Base-by-base conservation (phyloP, 345 rosid species). In the Kandelia obovata region DNA sequence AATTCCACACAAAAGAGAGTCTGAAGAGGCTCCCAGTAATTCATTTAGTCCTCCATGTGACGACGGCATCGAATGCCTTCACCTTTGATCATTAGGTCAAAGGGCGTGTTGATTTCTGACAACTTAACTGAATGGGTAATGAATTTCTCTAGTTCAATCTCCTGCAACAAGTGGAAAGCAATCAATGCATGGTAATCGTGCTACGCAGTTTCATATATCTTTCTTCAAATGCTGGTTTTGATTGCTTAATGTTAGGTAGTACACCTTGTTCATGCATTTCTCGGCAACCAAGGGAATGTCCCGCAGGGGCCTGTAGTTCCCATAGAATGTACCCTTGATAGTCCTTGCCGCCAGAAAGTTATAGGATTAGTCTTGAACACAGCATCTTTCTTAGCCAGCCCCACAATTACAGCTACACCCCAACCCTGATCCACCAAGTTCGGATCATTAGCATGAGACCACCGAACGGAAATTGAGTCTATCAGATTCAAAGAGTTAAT, bases 61-160 rank as follows among this genome's bases (percentile, higher is more conserved):
- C 85, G 82, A 20, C 82, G 70, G 78, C 89, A 85, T 51, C 85
- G 64, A 61, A 85, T 56, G 7, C 86, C 72, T 66, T 74, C 83
- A 37, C 89, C 87, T 13, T 74, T 82, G 32, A 80, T 53, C 92
- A 85, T 85, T 60, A 57, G 70, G 16, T 87, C 89, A n/a, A 83
- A 87, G 3, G 88, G 83, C 60, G 78, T 83, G 66, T 87, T 89
- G 76, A 85, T 85, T 52, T 85, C 82, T 1, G 84, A 75, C 72
- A 87, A 77, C 5, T 82, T 58, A 19, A 86, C 76, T 35, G 66
- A 65, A 21, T 88, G 92, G 4, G 87, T 81, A 49, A 85, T 85
- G 64, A 83, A 80, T 59, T 77, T 83, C 72, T 85, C 82, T 57
- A 84, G 70, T 46, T 83, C 87, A 32, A 82, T 79, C 64, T 83